Base-by-base conservation (phyloP, 176 grass and related monocot species). In the Metroxylon sagu region DNA sequence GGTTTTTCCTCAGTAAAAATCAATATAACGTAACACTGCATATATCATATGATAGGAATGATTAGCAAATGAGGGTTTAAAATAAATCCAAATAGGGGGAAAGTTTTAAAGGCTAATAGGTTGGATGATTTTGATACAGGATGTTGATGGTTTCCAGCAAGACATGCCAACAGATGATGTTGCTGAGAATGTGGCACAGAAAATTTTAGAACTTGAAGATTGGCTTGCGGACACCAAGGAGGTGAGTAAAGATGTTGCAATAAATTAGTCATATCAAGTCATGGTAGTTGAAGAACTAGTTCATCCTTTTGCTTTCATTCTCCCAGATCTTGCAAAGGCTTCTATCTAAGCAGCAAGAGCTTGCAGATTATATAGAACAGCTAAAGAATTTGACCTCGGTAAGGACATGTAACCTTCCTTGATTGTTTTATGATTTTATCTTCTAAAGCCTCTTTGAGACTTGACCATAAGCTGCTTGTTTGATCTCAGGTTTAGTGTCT, bases 331-430 rank as follows among this genome's bases (percentile, higher is more conserved):
- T 90, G 57, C 70, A 84, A 35, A 66, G 52, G 60, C 71, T 95
- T 74, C 27, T 81, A 64, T 30, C 18, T 6, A 90, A 95, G 64
- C 91, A 87, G 10, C 74, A 79, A 69, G 77, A 95, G 60, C 70
- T 95, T 68, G 69, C 68, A 4, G 71, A 16, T 52, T 60, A 86
- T 71, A 73, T 95, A 27, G 67, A 82, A 55, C 66, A 90, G 51
- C 54, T 90, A 54, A 84, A 85, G 61, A 50, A 77, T 61, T 74
- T 95, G 30, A 26, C 43, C 66, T 70, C 27, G 27, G 90, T 95
- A 68, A 81, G 18, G 55, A 21, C n/a, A 51, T 51, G 1, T 25
- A 14, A 67, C 39, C 50, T 53, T 25, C 26, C 56, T 62, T 8
- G 3, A 43, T 7, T 43, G 10, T 43, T 43, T 14, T 23, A 23